Evolutionary conservation across 331 rosid species (phyloP).

Genomic region (Stylosanthes scabra): DNA sequence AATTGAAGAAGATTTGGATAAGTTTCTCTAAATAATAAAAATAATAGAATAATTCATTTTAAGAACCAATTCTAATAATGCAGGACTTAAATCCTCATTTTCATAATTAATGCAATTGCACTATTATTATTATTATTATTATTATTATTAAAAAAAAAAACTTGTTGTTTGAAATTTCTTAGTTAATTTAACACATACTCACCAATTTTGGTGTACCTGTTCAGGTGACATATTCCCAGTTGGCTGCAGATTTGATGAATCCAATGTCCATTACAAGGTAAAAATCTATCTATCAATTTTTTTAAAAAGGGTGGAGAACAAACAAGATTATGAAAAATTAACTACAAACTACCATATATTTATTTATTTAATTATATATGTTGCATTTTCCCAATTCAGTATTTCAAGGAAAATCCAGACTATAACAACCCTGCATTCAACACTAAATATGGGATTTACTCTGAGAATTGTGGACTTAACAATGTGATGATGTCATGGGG

Average conservation of each 20-base stretch:
- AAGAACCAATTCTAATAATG: too few species aligned
- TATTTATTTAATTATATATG: too few species aligned
- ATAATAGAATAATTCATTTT: too few species aligned
- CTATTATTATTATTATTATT: too few species aligned
- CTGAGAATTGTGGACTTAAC: slow-evolving; percentile 64
- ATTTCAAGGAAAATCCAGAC: slow-evolving; percentile 67
- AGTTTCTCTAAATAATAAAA: too few species aligned
- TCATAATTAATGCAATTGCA: too few species aligned
- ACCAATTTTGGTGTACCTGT: background rate
- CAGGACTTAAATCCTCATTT: too few species aligned
- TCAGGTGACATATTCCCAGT: slow-evolving; percentile 74
- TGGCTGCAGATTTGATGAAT: slow-evolving; percentile 70
- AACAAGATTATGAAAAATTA: slow-evolving; percentile 8
- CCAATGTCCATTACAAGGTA: slow-evolving; percentile 74
- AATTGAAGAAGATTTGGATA: too few species aligned
- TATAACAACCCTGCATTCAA: slow-evolving; percentile 49
- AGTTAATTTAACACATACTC: too few species aligned
- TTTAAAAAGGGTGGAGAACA: background rate
- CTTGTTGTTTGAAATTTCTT: background rate
- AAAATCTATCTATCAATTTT: background rate
- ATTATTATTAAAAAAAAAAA: too few species aligned
- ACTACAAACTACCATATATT: background rate
- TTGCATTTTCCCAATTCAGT: slow-evolving; percentile 40
- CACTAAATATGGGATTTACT: slow-evolving; percentile 65
- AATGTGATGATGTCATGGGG: slow-evolving; percentile 80